Conservation (phyloP, 257 asterid species). For the Penstemon newberryi region DNA sequence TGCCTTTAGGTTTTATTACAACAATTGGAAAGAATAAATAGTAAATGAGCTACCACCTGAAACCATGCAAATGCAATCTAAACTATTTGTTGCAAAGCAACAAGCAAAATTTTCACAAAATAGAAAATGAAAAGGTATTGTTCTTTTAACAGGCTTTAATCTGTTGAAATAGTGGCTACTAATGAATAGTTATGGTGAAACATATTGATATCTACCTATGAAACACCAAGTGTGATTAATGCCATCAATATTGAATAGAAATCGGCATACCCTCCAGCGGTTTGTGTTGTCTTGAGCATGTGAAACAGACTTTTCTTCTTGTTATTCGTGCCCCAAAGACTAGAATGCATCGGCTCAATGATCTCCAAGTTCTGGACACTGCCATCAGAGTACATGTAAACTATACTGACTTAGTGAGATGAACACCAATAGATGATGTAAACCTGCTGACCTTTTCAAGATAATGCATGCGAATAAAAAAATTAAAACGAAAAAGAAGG, state of each 20-base stretch:
- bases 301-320: constrained; percentile 92
- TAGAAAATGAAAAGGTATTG: constrained; percentile 15
- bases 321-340: constrained; percentile 71
- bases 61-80: constrained; percentile 17
- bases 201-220: constrained; percentile 23
- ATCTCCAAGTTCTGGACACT: constrained; percentile 96
- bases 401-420: constrained; percentile 19
- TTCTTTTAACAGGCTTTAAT: constrained; percentile 14
- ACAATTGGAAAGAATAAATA: constrained; percentile 13
- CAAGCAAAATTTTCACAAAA: constrained; percentile 5
- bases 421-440: constrained; percentile 16
- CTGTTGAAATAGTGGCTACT: constrained; percentile 23
- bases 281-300: constrained; percentile 92
- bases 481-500: not conserved
- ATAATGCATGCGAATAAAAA: constrained; percentile 4
- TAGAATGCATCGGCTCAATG: constrained; percentile 81
- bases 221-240: constrained; percentile 13
- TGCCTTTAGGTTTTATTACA: not conserved
- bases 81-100: not conserved
- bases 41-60: constrained; percentile 6
- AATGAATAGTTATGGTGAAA: constrained; percentile 13
- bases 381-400: constrained; percentile 37
- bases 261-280: constrained; percentile 86
- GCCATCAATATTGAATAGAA: constrained; percentile 29
- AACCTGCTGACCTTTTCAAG: constrained; percentile 11